Base-by-base conservation (phyloP, 1,139 yeast genomes). In the Debaryomyces subglobosus region DNA sequence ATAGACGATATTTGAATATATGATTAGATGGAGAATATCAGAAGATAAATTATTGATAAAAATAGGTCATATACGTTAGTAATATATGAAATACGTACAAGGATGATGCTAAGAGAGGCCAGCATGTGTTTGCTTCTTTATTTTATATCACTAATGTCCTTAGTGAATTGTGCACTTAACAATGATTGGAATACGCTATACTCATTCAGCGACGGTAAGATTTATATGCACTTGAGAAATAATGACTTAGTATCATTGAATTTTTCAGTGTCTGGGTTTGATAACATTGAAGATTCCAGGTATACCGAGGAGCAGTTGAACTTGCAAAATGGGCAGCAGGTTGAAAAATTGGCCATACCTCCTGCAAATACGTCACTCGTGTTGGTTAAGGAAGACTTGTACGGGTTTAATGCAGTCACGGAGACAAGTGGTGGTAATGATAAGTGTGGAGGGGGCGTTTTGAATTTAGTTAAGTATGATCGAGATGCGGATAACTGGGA, bases 151-250 rank as follows among this genome's bases (percentile, higher is more conserved):
- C 10, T 36, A 27, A 36, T 18, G 20, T n/a, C 45, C 24, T 30
- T 18, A 25, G 33, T 29, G 12, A 18, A 13, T 21, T 30, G 44
- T 35, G 43, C 40, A 15, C 13, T 9, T 23, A 32, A 27, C 13
- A 38, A 40, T 18, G 38, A 29, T 30, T 71, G 77, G 73, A 65
- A 68, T 39, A 67, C 78, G 1, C 57, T 73, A 18, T 75, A 75
- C 51, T 64, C 75, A 8, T 69, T 69, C 34, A 53, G 61, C 6
- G 62, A 64, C 12, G 78, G 77, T 1, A 63, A 59, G 46, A 58
- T 71, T 7, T 75, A 72, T 50, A 51, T 74, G 23, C 74, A 70
- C 49, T 60, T 75, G 43, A 59, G 62, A 21, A 71, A 73, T 52
- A 66, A 73, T 54, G 77, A 72, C 36, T 57, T 75, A 39, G 60